Percentiles rank a stretch among this genome's conserved stretches.
Conservation (phyloP, 805 yeast genomes). For the Teunomyces aglyptinius region DNA sequence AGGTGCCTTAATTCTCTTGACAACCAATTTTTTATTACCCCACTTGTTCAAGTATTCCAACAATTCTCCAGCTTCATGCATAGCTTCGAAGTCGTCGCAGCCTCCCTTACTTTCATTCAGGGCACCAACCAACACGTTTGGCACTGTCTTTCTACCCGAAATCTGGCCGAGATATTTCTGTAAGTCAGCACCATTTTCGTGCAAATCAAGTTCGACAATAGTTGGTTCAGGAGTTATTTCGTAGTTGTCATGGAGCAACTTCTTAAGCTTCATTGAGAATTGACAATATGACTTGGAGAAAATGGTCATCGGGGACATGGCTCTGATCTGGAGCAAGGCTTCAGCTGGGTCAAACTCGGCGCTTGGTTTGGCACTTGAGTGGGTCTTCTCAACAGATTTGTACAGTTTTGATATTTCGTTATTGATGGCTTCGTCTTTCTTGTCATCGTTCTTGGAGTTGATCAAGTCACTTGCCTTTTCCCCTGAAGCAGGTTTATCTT, state of each 20-base stretch:
- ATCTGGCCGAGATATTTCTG: constrained; percentile 66
- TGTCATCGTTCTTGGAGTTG: constrained; percentile 35
- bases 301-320: constrained; percentile 62
- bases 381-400: constrained; percentile 1
- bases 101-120: constrained; percentile 73
- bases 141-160: constrained; percentile 86
- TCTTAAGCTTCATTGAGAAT: constrained; percentile 68
- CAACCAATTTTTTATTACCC: constrained; percentile 55
- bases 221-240: constrained; percentile 68
- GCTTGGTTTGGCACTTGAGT: constrained; percentile 1
- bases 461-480: constrained; percentile 21
- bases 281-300: constrained; percentile 67
- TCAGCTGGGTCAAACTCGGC: constrained; percentile 32
- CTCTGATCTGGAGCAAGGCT: constrained; percentile 53
- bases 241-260: constrained; percentile 60
- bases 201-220: constrained; percentile 80
- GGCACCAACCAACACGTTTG: constrained; percentile 77
- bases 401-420: constrained; percentile 27
- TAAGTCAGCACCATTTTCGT: constrained; percentile 69
- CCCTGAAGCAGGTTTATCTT: background rate
- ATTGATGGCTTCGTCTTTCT: constrained; percentile 40
- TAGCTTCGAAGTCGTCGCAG: constrained; percentile 68
- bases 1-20: constrained; percentile 54
- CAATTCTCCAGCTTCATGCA: constrained; percentile 59
- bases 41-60: constrained; percentile 53